Percentiles rank a stretch among this genome's conserved stretches.
Conservation (phyloP, 1,284 basidiomycete genomes). For the Melampsora abietis-canadensis region DNA sequence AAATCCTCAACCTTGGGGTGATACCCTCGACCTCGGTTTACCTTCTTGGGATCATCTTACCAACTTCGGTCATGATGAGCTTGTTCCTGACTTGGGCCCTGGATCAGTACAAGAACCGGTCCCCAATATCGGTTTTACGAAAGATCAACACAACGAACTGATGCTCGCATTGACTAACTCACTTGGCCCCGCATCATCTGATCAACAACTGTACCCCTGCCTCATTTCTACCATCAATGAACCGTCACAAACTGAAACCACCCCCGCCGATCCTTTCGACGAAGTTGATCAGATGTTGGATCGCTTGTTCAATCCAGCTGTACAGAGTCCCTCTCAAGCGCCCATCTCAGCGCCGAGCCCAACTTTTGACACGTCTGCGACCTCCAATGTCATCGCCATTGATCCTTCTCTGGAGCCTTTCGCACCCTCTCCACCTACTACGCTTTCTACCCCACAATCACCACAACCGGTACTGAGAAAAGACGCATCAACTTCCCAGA, state of each 20-base stretch:
- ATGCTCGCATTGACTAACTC: neutral
- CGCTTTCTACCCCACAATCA: neutral
- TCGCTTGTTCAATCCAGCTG: neutral
- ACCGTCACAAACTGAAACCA: neutral
- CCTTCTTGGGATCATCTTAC: neutral
- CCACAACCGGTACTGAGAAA: neutral
- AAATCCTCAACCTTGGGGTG: neutral
- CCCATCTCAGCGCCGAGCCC: neutral
- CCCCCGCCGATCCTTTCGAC: neutral
- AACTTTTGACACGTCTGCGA: neutral
- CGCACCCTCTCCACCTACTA: neutral
- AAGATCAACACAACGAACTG: neutral
- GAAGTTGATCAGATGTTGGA: slow-evolving; percentile 8
- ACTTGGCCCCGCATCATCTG: neutral
- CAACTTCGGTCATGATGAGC: neutral
- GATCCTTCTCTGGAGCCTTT: neutral
- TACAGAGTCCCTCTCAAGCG: neutral
- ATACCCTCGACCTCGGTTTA: neutral
- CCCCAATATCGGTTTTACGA: neutral
- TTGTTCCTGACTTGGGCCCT: neutral
- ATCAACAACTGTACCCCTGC: neutral
- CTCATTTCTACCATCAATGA: neutral
- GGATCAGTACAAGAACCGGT: neutral
- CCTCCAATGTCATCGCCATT: neutral
- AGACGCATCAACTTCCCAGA: slow-evolving; percentile 8